A percentile compares a stretch with the other conserved stretches of the same genome.
Evolutionary conservation across 148 eudicot species (phyloP).

Genomic region (Dysphania ambrosioides): DNA sequence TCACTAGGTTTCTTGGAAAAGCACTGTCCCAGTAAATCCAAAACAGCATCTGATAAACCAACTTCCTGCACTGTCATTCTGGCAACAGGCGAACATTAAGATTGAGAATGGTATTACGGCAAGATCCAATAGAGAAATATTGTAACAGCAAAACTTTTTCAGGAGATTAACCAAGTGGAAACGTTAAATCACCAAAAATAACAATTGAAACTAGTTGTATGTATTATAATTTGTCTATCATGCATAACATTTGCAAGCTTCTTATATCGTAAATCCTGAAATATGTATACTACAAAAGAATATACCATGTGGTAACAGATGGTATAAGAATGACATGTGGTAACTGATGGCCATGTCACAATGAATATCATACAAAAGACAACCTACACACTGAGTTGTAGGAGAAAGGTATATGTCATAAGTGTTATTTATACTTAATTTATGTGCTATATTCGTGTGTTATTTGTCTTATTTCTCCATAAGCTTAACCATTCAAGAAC

Average conservation of each 20-base stretch:
- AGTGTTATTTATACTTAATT: too few species aligned
- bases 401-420: too few species aligned
- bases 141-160: neutral
- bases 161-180: neutral
- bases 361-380: neutral
- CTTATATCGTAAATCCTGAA: neutral
- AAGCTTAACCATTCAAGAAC: too few species aligned
- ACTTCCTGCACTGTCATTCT: constrained; percentile 69
- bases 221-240: neutral
- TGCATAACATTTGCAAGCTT: neutral
- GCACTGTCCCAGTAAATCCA: constrained; percentile 72
- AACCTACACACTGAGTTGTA: neutral
- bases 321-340: too few species aligned
- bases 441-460: too few species aligned
- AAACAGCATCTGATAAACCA: constrained; percentile 69
- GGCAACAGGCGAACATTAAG: constrained; percentile 25
- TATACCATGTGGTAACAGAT: too few species aligned
- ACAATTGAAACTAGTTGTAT: neutral
- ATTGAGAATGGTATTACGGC: constrained; percentile 7
- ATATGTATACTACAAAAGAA: neutral
- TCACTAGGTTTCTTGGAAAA: constrained; percentile 75
- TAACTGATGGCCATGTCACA: neutral
- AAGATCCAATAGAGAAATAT: neutral
- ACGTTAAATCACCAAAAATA: neutral
- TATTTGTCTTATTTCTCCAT: too few species aligned